Evolutionary conservation across 371 early-diverging fungal genomes (phyloP).

Genomic region (Coemansia sp.): DNA sequence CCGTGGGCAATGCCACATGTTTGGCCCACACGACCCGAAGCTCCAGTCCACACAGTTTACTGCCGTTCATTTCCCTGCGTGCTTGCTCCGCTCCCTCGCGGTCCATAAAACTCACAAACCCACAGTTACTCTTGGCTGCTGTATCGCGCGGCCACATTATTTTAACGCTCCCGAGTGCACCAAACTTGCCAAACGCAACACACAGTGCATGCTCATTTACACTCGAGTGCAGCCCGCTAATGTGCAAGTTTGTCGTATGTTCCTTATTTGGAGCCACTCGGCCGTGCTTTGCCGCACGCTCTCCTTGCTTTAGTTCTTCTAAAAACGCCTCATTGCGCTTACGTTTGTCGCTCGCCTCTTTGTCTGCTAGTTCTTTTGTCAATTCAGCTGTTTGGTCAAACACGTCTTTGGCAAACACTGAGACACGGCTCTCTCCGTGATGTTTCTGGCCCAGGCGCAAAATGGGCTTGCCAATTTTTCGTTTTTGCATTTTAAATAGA

Average conservation of each 20-base stretch:
- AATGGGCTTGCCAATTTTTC: constrained; percentile 20
- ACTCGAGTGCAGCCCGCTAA: constrained; percentile 77
- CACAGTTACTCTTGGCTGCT: constrained; percentile 80
- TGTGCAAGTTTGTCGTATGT: constrained; percentile 81
- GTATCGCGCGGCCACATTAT: constrained; percentile 87
- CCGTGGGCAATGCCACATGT: constrained; percentile 72
- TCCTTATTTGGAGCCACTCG: constrained; percentile 45
- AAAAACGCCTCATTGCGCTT: constrained; percentile 83
- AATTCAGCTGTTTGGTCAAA: not conserved
- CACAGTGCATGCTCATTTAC: constrained; percentile 72
- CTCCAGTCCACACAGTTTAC: constrained; percentile 59
- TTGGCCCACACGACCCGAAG: constrained; percentile 90
- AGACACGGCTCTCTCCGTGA: not conserved
- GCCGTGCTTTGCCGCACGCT: constrained; percentile 51
- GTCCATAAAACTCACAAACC: constrained; percentile 91
- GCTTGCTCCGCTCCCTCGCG: constrained; percentile 74
- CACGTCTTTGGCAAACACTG: constrained; percentile 6
- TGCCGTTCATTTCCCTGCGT: constrained; percentile 70
- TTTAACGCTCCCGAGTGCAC: constrained; percentile 90
- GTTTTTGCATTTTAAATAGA: constrained; percentile 22
- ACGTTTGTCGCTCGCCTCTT: constrained; percentile 56
- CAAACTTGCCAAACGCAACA: constrained; percentile 74
- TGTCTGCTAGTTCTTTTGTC: constrained; percentile 6
- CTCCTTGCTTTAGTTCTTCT: constrained; percentile 76
- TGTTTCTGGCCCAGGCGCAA: constrained; percentile 21